Percentiles rank a stretch among this genome's conserved stretches.
These are phyloP conservation scores for Wickerhamiella hasegawae DNA, from an alignment of 805 yeast genomes.

Conservation along the genomic window DNA sequence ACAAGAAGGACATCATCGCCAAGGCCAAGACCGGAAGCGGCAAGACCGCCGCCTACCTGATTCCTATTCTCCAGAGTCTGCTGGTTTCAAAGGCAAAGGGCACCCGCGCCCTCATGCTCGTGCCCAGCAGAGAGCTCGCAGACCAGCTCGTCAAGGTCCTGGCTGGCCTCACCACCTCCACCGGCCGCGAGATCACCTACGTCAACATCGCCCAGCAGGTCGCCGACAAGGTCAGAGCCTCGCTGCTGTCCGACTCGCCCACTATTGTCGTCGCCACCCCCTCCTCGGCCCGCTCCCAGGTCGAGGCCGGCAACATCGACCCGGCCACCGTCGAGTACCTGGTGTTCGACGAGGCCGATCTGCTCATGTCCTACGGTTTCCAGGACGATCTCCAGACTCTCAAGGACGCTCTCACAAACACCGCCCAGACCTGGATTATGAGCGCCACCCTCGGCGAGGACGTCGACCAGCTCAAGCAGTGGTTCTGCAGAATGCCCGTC, in stretches of 20 bases:
- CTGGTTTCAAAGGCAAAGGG: constrained; percentile 27
- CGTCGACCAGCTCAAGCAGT: constrained; percentile 53
- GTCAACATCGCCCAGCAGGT: constrained; percentile 49
- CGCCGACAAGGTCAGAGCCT: constrained; percentile 52
- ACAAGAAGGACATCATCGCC: constrained; percentile 83
- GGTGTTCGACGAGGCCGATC: constrained; percentile 91
- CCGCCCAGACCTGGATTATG: constrained; percentile 79
- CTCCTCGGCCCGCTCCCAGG: constrained; percentile 42
- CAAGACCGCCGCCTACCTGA: constrained; percentile 77
- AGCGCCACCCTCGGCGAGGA: constrained; percentile 90
- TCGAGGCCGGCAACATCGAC: constrained; percentile 31
- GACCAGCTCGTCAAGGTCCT: constrained; percentile 66
- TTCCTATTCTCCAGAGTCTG: constrained; percentile 74
- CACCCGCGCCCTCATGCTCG: constrained; percentile 55
- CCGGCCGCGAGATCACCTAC: constrained; percentile 46
- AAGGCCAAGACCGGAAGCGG: constrained; percentile 94
- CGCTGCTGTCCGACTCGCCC: constrained; percentile 59
- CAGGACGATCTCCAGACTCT: constrained; percentile 64
- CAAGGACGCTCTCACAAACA: constrained; percentile 43
- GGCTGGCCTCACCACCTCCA: constrained; percentile 49
- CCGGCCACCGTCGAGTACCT: constrained; percentile 46
- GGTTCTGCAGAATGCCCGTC: constrained; percentile 73
- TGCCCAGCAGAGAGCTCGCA: constrained; percentile 86
- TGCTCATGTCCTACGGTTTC: constrained; percentile 79
- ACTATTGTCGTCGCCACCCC: constrained; percentile 82